phyloP scores from a whole-genome alignment of 176 grass and related monocot genomes.

The Oryza glumipatula region DNA sequence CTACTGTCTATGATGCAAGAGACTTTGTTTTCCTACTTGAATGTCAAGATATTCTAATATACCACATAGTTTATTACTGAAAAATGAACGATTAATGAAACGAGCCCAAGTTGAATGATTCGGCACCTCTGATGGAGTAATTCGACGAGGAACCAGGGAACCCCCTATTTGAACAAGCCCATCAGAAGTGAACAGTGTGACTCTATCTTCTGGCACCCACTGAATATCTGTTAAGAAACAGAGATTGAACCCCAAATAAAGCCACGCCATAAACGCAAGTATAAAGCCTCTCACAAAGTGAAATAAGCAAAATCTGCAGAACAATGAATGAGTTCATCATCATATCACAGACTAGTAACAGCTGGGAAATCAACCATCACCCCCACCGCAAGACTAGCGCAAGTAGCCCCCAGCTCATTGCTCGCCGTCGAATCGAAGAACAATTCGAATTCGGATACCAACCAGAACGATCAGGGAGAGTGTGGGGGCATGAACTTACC shows the following conservation, averaged over 20 bases:
- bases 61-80: neutral
- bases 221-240: constrained; percentile 60
- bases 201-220: constrained; percentile 79
- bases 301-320: neutral
- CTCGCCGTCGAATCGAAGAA: neutral
- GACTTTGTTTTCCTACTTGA: neutral
- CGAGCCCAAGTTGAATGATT: neutral
- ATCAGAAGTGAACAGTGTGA: constrained; percentile 93
- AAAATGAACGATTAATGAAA: neutral
- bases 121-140: constrained; percentile 62
- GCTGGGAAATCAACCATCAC: neutral
- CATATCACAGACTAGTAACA: neutral
- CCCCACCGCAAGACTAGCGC: neutral
- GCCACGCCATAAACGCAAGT: neutral
- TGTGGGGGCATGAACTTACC: constrained; percentile 10
- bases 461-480: neutral
- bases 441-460: neutral
- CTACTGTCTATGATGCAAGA: neutral
- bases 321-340: neutral
- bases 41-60: neutral
- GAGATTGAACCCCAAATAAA: constrained; percentile 27
- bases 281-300: neutral
- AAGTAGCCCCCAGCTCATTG: neutral
- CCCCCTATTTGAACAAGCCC: constrained; percentile 90
- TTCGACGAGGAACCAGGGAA: constrained; percentile 66